These are phyloP conservation scores for Jatropha multifida DNA, from an alignment of 441 rosid genomes.

Conservation along the genomic window DNA sequence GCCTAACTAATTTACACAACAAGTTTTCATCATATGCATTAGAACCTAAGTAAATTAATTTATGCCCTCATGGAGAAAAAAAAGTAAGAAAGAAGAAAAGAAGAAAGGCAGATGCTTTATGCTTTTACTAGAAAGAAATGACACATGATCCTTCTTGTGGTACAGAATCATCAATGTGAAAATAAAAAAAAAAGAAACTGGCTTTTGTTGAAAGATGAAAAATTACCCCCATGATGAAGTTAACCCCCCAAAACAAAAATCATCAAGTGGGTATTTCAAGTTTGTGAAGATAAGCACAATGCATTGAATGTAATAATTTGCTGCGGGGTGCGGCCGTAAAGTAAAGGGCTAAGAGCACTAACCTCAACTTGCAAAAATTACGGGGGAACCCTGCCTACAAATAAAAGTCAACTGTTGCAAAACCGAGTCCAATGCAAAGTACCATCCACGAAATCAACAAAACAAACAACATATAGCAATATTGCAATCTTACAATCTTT, in stretches of 20 bases:
- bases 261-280: neutral
- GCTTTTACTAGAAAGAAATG: neutral
- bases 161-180: neutral
- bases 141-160: neutral
- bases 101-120: neutral
- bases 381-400: neutral
- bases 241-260: constrained; percentile 1
- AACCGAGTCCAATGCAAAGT: neutral
- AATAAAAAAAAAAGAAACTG: neutral
- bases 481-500: neutral
- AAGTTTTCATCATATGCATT: neutral
- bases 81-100: neutral
- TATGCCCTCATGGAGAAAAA: neutral
- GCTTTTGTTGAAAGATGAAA: neutral
- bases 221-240: neutral
- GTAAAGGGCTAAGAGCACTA: constrained; percentile 1
- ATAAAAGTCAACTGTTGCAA: neutral
- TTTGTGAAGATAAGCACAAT: neutral
- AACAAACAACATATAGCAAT: neutral
- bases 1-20: neutral
- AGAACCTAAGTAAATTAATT: neutral
- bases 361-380: neutral
- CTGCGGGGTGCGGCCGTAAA: neutral
- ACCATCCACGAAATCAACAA: neutral
- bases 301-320: neutral